These are phyloP conservation scores for Neocatenulostroma microsporum DNA, from an alignment of 2,329 filamentous ascomycete species.

Conservation along the genomic window DNA sequence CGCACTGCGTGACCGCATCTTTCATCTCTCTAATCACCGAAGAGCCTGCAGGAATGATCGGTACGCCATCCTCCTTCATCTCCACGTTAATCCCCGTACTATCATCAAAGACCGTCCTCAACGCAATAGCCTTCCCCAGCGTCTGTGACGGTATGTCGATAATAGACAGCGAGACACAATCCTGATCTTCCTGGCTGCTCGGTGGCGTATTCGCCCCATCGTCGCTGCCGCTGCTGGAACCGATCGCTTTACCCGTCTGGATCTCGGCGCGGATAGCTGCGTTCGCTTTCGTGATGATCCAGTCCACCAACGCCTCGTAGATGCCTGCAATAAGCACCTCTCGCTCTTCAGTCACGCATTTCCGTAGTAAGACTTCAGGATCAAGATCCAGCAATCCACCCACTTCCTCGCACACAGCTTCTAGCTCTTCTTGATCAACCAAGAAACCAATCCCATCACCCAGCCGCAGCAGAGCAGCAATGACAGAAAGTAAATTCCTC, in stretches of 20 bases:
- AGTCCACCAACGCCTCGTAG: constrained; percentile 92
- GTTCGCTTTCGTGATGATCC: constrained; percentile 86
- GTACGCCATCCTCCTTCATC: constrained; percentile 91
- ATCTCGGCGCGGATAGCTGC: constrained; percentile 72
- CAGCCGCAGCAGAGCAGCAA: constrained; percentile 82
- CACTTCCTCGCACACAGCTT: constrained; percentile 84
- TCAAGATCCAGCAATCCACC: constrained; percentile 78
- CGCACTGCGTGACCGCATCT: constrained; percentile 67
- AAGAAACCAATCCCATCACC: constrained; percentile 82
- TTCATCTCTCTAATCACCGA: constrained; percentile 85
- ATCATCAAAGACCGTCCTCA: constrained; percentile 90
- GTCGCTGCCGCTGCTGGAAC: constrained; percentile 58
- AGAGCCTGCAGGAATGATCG: constrained; percentile 63
- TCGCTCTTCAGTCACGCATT: constrained; percentile 78
- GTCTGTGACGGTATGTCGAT: constrained; percentile 74
- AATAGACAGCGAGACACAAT: constrained; percentile 83
- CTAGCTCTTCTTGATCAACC: constrained; percentile 74
- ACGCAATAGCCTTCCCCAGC: constrained; percentile 77
- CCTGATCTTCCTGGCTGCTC: constrained; percentile 57
- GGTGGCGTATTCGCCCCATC: constrained; percentile 56
- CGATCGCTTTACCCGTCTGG: constrained; percentile 55
- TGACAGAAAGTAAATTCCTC: constrained; percentile 72
- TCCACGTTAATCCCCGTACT: constrained; percentile 87
- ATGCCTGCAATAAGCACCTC: constrained; percentile 74
- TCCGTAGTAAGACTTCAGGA: constrained; percentile 67